Evolutionary conservation across 305 asterid genomes (phyloP), one percentile per base, ranked within the genome.

Genomic region (Euphrasia arctica): DNA sequence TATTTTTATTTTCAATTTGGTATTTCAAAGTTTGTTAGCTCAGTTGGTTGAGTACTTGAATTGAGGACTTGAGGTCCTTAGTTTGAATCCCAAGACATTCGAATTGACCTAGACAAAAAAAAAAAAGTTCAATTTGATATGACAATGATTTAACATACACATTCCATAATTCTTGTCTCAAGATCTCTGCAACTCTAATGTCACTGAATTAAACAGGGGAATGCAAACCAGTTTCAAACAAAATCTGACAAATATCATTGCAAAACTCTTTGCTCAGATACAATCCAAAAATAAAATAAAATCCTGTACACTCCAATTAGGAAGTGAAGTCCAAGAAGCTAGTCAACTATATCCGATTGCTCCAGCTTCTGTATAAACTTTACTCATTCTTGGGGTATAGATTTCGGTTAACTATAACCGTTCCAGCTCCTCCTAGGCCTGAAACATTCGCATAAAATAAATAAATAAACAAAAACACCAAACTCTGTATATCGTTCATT

Each of bases 361-460:
- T 34, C 42, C 42, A 34, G 42, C 36, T 34, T 55, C 58, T 64
- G 65, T 55, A 56, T 66, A 67, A 74, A 71, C 73, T 57, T 67
- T 64, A 72, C 66, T 69, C 65, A 50, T 69, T 70, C 72, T 59
- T 62, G 70, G 72, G 72, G 76, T 54, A 74, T 62, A 62, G 62
- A 62, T 63, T 54, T 69, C 63, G 32, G 67, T 70, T 47, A 66
- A 72, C 72, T 72, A 60, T 59, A 69, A 80, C 89, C 80, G 67
- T 79, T 85, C 91, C 93, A 82, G 89, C 88, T 83, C 74, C 88
- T 85, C 70, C 83, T 80, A 52, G 84, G 85, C 91, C 94, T 85
- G 90, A 80, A 85, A 86, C 71, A 70, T 75, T 69, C 15, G 79
- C 45, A 73, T 68, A 65, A 72, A 65, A 81, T 39, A 66, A 78